Percentiles rank a stretch among this genome's conserved stretches.
These are phyloP conservation scores for Phyllosticta citriasiana DNA, from an alignment of 2,329 filamentous ascomycete genomes.

Conservation along the genomic window DNA sequence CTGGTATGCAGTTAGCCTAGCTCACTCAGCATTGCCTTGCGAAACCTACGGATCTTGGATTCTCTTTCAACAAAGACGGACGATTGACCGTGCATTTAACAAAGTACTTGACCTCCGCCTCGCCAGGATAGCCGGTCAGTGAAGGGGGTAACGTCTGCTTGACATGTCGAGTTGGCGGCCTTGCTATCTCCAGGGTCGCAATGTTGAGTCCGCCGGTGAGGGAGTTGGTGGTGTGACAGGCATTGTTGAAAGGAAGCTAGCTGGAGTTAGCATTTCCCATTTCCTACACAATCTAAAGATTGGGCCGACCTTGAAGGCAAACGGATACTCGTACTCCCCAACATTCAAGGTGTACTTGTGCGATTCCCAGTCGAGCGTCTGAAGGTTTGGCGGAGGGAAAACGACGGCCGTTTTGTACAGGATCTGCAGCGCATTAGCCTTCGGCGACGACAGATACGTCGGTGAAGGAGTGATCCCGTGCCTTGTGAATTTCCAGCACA, in stretches of 20 bases:
- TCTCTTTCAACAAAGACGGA: conserved; percentile 84
- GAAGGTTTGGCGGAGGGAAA: conserved; percentile 49
- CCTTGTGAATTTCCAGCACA: conserved; percentile 43
- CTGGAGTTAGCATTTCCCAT: conserved; percentile 1
- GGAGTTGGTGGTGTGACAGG: conserved; percentile 41
- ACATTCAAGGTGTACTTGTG: conserved; percentile 51
- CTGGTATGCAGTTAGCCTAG: conserved; percentile 1
- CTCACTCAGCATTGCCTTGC: background rate
- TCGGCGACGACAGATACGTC: background rate
- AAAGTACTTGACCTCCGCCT: conserved; percentile 88
- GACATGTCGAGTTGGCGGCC: conserved; percentile 52
- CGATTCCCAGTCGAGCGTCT: conserved; percentile 27
- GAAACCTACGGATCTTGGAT: conserved; percentile 49
- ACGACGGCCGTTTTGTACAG: conserved; percentile 64
- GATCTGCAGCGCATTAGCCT: conserved; percentile 38
- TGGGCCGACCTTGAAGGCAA: conserved; percentile 58
- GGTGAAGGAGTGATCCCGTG: conserved; percentile 10
- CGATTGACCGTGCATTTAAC: conserved; percentile 90
- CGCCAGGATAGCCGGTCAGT: conserved; percentile 71
- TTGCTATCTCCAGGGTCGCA: conserved; percentile 35
- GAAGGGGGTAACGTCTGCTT: conserved; percentile 83
- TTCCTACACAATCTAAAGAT: background rate
- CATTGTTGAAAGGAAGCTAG: conserved; percentile 57
- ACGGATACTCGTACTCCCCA: conserved; percentile 67
- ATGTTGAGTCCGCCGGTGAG: conserved; percentile 26